These are phyloP conservation scores for Alternaria conjuncta DNA, from an alignment of 2,329 filamentous ascomycete species.

Conservation along the genomic window DNA sequence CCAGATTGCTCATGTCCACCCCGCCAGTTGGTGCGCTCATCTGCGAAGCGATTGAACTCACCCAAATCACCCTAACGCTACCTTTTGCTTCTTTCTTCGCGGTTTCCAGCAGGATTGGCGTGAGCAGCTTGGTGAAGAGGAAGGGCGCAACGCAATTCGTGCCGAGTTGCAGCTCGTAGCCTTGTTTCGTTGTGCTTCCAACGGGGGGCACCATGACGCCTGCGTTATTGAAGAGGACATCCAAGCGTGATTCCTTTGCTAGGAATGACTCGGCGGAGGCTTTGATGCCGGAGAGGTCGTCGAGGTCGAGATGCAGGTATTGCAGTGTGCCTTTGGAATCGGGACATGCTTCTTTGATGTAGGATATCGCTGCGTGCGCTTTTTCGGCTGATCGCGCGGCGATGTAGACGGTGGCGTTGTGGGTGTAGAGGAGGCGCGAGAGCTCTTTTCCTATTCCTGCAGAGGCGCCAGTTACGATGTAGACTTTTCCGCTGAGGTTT, in stretches of 20 bases:
- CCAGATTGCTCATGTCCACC: slow-evolving; percentile 25
- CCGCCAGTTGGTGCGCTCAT: slow-evolving; percentile 19
- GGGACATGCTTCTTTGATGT: background rate
- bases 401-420: slow-evolving; percentile 61
- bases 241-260: slow-evolving; percentile 45
- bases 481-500: slow-evolving; percentile 48
- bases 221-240: slow-evolving; percentile 49
- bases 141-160: slow-evolving; percentile 49
- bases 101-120: slow-evolving; percentile 19
- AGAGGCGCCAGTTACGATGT: slow-evolving; percentile 58
- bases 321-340: background rate
- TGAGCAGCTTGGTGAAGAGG: slow-evolving; percentile 48
- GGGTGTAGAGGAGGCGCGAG: slow-evolving; percentile 58
- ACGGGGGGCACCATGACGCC: slow-evolving; percentile 27
- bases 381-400: slow-evolving; percentile 51
- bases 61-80: slow-evolving; percentile 47
- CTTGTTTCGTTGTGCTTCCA: slow-evolving; percentile 19
- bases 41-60: slow-evolving; percentile 14
- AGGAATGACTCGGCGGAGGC: slow-evolving; percentile 45
- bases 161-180: slow-evolving; percentile 39
- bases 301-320: background rate
- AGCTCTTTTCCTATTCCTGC: slow-evolving; percentile 59
- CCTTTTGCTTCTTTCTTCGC: slow-evolving; percentile 12
- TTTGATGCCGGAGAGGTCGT: background rate
- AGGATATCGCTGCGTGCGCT: background rate